Evolutionary conservation across 1,139 yeast species (phyloP), one percentile per base, ranked within the genome.

Genomic region (Yamadazyma sp.): DNA sequence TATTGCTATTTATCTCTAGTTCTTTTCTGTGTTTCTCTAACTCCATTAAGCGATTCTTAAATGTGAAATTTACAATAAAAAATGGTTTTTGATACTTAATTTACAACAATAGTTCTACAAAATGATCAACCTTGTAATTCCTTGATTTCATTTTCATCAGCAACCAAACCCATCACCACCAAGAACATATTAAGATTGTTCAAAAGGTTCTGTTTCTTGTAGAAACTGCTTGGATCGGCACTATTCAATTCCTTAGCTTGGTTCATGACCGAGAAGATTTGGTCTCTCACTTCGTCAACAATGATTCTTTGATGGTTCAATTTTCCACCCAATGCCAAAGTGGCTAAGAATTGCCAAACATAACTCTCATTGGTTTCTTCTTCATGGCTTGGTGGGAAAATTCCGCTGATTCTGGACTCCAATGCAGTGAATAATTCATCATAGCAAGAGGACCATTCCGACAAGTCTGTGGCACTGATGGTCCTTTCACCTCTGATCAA

Each of bases 281-380:
- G 90, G 56, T 87, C 95, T 64, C 97, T 80, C 16, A 89, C 92
- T 59, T 90, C 97, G 61, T 89, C 97, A 36, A 92, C 96, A 52
- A 92, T 85, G 46, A 88, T 81, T 66, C 97, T 80, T 72, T 92
- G 97, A 62, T 90, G 97, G 53, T 85, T 88, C 52, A 90, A 74
- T 59, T 86, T 85, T 50, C 97, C 97, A 45, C 96, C 94, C 46
- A 92, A 72, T 0, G 97, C 94, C 44, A 92, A 74, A 11, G 96
- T 86, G 26, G 98, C 98, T 63, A 92, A 76, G 57, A 92, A 90
- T 67, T 92, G 97, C 98, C 98, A 92, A 34, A 89, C 90, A 54
- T 90, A 89, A 51, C 71, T 71, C 47, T 68, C 74, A 40, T 65
- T 61, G 0, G 95, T 79, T n/a, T 36, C 43, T 43, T 71, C 73